Conservation (phyloP, 2,329 filamentous ascomycete species). For the Paracorniculantispora psalliotae region DNA sequence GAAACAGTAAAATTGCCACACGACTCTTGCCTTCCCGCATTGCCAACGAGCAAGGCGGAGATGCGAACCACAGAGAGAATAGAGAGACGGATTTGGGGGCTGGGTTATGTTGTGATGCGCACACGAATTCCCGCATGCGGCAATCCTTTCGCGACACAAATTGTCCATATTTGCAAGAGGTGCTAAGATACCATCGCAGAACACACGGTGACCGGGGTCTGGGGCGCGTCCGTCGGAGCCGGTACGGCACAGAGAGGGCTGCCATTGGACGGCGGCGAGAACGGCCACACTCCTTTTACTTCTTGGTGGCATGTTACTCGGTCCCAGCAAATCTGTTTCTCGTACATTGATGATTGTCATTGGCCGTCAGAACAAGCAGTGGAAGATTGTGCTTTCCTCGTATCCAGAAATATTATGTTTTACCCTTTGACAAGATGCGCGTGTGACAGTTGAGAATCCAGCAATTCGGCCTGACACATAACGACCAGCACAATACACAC, state of each 20-base stretch:
- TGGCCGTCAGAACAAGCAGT: neutral
- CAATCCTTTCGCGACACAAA: conserved; percentile 2
- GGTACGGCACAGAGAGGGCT: conserved; percentile 1
- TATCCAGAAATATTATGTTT: neutral
- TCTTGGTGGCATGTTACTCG: neutral
- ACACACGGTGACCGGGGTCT: neutral
- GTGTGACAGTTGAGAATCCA: neutral
- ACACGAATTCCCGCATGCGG: conserved; percentile 6
- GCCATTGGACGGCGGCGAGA: neutral
- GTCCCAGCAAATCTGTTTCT: neutral
- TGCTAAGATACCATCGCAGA: neutral
- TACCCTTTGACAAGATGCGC: neutral
- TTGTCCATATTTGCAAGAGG: neutral
- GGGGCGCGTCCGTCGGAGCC: conserved; percentile 10
- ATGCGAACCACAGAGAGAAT: neutral
- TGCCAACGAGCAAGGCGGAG: too few relatives aligned
- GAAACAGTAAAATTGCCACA: too few relatives aligned
- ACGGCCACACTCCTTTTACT: neutral
- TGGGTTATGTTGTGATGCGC: neutral
- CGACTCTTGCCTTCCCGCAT: too few relatives aligned
- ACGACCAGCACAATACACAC: neutral
- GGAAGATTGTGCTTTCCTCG: neutral
- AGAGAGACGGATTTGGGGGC: neutral
- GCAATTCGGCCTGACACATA: neutral
- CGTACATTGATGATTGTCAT: neutral